Evolutionary conservation across 148 eudicot species (phyloP), one percentile per base, ranked within the genome.

Genomic region (Dianthus caryophyllus): DNA sequence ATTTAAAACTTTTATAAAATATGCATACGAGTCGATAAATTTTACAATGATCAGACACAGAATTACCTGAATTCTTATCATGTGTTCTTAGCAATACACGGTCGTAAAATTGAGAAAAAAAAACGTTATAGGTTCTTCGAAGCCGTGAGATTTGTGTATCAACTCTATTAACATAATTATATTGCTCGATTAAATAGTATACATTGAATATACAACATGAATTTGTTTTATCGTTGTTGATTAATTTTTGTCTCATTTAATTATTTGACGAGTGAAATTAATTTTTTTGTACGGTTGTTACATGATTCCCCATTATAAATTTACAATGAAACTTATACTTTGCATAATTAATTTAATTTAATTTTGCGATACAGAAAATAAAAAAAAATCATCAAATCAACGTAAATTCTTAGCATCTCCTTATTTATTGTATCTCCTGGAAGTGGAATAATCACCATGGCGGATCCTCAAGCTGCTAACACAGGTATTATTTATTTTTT

Each of bases 371-470:
- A 27, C 46, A 67, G 79, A 71, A 55, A 31, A 22, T 52, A 52
- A n/a, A 36, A 65, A 61, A 24, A 65, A 73, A 65, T 69, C 65
- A 74, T 57, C 20, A 50, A 71, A 71, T 66, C 29, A 48, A 38
- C 41, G 17, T 18, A 44, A 48, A 36, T 71, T 58, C 6, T 21
- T 38, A 41, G 61, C 70, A 36, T 27, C 38, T 7, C n/a, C 47
- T 51, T 38, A 27, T 52, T 48, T 62, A 61, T 36, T 33, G 38
- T 68, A 54, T 56, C 61, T 70, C 67, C 67, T 65, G 53, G 33
- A 55, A 59, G 67, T 65, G 48, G 52, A 56, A 36, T 21, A 75
- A 65, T 59, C 67, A 24, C 64, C 67, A 76, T 76, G 79, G 79
- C 75, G 20, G 76, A 73, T 66, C n/a, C 49, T 73, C 51, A 63